Conservation (phyloP, 495 filamentous ascomycete species). For the Hypomontagnella submonticulosa region DNA sequence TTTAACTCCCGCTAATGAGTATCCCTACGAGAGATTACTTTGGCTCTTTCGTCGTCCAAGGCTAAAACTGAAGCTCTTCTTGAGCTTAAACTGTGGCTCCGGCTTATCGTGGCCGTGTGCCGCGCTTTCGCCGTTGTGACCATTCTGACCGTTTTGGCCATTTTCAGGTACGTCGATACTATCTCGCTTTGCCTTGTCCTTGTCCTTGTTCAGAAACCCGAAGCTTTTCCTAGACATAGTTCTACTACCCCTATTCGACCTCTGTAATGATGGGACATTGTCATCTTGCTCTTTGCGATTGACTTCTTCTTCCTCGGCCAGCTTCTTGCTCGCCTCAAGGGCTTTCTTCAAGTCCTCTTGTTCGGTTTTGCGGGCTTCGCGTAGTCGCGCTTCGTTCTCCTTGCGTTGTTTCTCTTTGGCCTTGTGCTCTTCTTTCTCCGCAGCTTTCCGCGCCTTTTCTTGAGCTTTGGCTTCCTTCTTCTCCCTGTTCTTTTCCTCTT, state of each 20-base stretch:
- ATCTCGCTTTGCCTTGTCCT: constrained; percentile 46
- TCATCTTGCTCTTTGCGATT: constrained; percentile 51
- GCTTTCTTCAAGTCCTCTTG: constrained; percentile 54
- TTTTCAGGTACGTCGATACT: constrained; percentile 47
- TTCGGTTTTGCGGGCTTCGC: constrained; percentile 52
- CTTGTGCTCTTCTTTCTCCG: constrained; percentile 73
- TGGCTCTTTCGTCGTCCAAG: constrained; percentile 70
- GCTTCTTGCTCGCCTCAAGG: constrained; percentile 57
- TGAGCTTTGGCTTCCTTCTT: constrained; percentile 75
- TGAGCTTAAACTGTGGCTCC: constrained; percentile 49
- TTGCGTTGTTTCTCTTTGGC: constrained; percentile 61
- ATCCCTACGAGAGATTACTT: constrained; percentile 51
- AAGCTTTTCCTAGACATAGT: constrained; percentile 63
- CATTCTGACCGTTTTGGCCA: constrained; percentile 49
- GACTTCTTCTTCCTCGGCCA: constrained; percentile 54
- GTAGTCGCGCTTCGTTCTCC: constrained; percentile 47
- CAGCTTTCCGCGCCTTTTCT: constrained; percentile 62
- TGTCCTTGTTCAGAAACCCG: constrained; percentile 55
- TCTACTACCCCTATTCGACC: constrained; percentile 52
- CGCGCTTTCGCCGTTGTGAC: constrained; percentile 47
- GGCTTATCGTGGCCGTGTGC: constrained; percentile 41
- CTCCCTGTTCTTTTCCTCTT: constrained; percentile 63
- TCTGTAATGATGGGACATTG: constrained; percentile 53
- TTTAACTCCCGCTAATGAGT: constrained; percentile 25
- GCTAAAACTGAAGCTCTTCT: constrained; percentile 67